Evolutionary conservation across 208 protist species (phyloP), one percentile per base, ranked within the genome.

Genomic region (Trypanosoma grayi): DNA sequence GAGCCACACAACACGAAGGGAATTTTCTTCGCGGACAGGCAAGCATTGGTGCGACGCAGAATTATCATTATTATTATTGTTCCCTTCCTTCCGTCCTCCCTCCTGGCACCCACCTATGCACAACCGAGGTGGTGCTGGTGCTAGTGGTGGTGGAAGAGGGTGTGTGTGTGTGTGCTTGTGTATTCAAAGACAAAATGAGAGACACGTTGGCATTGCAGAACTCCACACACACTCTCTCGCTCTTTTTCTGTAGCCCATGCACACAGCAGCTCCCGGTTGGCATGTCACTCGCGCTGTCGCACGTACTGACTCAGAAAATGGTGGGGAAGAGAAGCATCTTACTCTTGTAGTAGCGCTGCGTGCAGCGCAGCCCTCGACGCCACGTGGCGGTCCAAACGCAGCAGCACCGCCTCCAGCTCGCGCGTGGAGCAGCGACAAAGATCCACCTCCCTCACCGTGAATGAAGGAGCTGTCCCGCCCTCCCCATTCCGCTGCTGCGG

Each of bases 1-100:
- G 66, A 72, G 31, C 66, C 66, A 46, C 66, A 72, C 2, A 72
- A 25, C 13, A 72, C 51, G 41, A 64, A 72, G 7, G 66, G 66
- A 47, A 72, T 65, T 36, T 60, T 65, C 0, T 64, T 72, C 4
- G 39, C 46, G 4, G 39, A 51, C 20, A 72, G 16, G 22, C 36
- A 59, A 33, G 63, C 20, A 28, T 20, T 22, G 24, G 51, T 55
- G 27, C 41, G 43, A 9, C 33, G 37, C 27, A 72, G 6, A 11
- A 69, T 47, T 33, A 40, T 33, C 60, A 56, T 14, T 39, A 22
- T 51, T 31, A 28, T 39, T 14, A 46, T 27, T 37, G 13, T 44
- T 53, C 14, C 22, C 47, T 30, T 40, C n/a, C 11, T 39, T 52
- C 13, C 41, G 4, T 30, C 28, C 36, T 47, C 9, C 37, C 6